Base-by-base conservation (phyloP, 805 yeast species). In the Yarrowia divulgata region DNA sequence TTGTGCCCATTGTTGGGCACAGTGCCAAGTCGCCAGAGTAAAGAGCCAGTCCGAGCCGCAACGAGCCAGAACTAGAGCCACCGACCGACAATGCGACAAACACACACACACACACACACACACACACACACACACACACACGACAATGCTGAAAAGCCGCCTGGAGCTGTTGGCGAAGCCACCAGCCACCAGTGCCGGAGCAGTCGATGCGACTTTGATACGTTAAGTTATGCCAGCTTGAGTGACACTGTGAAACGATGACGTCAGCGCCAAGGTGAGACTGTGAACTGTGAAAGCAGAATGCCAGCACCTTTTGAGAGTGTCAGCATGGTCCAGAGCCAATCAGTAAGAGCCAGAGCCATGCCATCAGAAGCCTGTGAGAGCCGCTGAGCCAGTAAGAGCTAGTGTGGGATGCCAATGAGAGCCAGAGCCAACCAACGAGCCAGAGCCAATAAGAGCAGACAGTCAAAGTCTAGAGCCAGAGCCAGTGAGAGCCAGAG, bases 281-380 rank as follows among this genome's bases (percentile, higher is more conserved):
- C 54, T 48, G 54, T 48, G 54, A 48, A 48, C 54, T 48, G 54
- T 3, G n/a, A 29, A 2, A 29, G 5, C 54, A 48, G 54, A 48
- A 48, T 48, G 37, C 54, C 54, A 48, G 54, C 54, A 48, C 37
- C 37, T 48, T 10, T 19, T 23, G 4, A 14, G n/a, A n/a, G n/a
- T n/a, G n/a, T n/a, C n/a, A n/a, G n/a, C 52, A 48, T 29, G 52
- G 35, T 35, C 52, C 52, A 29, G 52, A 7, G 52, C 52, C 52
- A 48, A 48, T 48, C 34, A 48, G 52, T 48, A 48, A 48, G 52
- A 46, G 52, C 49, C 49, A 45, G 49, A 18, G 49, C 49, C 49
- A 45, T 45, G 29, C 49, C 49, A 45, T 45, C 3, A 23, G n/a
- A 16, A 40, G 43, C 43, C 43, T 1, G 29, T 45, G 29, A 45